These are phyloP conservation scores for Apiospora saccharicola DNA, from an alignment of 2,329 filamentous ascomycete genomes.

Conservation along the genomic window DNA sequence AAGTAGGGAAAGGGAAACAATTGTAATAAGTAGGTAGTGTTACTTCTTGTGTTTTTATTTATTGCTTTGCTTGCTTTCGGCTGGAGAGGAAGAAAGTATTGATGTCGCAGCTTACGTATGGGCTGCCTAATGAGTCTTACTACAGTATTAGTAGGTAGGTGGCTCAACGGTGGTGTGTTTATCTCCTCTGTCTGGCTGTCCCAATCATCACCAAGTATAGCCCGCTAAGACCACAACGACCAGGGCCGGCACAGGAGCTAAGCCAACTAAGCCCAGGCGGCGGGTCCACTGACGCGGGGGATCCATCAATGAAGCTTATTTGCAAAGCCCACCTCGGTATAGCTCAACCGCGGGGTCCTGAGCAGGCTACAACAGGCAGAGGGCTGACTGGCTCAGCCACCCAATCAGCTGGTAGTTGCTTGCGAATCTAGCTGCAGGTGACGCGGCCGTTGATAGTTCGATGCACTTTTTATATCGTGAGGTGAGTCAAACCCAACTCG, in stretches of 20 bases:
- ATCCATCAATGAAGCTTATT: slow-evolving; percentile 17
- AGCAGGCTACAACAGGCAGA: neutral
- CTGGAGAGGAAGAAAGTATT: neutral
- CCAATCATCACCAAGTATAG: slow-evolving; percentile 2
- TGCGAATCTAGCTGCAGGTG: slow-evolving; percentile 18
- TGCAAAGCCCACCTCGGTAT: slow-evolving; percentile 5
- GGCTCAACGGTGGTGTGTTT: neutral
- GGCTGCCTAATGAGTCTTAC: slow-evolving; percentile 22
- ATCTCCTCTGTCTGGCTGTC: neutral
- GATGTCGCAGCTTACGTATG: slow-evolving; percentile 17
- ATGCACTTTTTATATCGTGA: neutral
- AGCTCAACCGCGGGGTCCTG: neutral
- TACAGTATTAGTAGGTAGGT: slow-evolving; percentile 5
- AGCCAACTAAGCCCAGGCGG: slow-evolving; percentile 4
- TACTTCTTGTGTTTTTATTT: neutral
- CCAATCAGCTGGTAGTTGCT: neutral
- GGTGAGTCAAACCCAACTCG: neutral
- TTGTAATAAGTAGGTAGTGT: neutral
- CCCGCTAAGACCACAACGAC: neutral
- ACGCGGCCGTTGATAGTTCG: neutral
- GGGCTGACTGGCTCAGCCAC: slow-evolving; percentile 16
- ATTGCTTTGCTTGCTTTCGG: neutral
- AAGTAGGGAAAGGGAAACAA: neutral
- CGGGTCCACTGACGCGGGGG: neutral
- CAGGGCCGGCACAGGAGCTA: neutral